Conservation (phyloP, 805 yeast genomes). For the Candida hispaniensis region DNA sequence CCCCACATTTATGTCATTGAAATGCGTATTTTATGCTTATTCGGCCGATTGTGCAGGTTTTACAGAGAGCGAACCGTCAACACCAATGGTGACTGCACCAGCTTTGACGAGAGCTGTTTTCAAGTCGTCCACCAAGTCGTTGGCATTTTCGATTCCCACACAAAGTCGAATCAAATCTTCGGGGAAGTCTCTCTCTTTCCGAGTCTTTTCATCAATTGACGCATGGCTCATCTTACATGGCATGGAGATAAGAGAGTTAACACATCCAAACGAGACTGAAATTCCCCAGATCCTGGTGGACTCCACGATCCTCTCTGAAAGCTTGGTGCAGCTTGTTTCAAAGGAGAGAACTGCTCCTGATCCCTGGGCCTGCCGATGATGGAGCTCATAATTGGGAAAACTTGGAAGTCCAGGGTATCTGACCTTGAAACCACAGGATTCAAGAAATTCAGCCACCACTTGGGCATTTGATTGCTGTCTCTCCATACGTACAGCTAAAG, state of each 20-base stretch:
- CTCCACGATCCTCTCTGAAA: conserved; percentile 64
- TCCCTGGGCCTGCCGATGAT: conserved; percentile 65
- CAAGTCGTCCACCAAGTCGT: conserved; percentile 75
- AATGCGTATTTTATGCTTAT: too few species aligned
- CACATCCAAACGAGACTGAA: conserved; percentile 91
- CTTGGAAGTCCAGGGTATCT: conserved; percentile 75
- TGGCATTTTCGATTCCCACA: conserved; percentile 77
- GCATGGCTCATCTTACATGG: conserved; percentile 97
- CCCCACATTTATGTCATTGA: too few species aligned
- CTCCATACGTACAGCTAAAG: conserved; percentile 75
- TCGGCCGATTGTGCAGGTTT: too few species aligned
- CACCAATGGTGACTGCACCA: conserved; percentile 36
- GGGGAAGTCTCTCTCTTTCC: conserved; percentile 82
- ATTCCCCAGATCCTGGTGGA: conserved; percentile 69
- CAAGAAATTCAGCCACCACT: conserved; percentile 64
- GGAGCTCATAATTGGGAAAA: conserved; percentile 75
- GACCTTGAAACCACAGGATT: conserved; percentile 58
- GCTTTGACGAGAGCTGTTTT: conserved; percentile 57
- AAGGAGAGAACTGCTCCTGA: conserved; percentile 83
- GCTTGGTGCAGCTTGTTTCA: conserved; percentile 67
- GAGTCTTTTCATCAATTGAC: conserved; percentile 78
- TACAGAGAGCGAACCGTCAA: conserved; percentile 12
- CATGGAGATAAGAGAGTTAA: conserved; percentile 81
- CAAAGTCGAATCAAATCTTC: conserved; percentile 86
- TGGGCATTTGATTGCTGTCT: conserved; percentile 77